These are phyloP conservation scores for Endotrypanum monterogeii DNA, from an alignment of 208 protist genomes.

Conservation along the genomic window DNA sequence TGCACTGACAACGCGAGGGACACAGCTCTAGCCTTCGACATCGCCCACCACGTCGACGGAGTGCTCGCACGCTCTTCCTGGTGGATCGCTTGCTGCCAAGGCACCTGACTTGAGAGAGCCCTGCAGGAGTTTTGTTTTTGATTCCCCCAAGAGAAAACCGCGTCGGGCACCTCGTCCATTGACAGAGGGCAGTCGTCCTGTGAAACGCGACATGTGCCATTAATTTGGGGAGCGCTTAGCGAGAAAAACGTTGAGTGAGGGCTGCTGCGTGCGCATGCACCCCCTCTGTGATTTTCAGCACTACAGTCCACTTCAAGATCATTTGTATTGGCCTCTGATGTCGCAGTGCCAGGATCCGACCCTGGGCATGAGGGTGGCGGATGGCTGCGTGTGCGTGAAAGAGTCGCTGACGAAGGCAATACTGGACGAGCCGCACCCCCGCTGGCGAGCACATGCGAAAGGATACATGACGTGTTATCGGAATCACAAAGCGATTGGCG, in stretches of 20 bases:
- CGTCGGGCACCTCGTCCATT: background rate
- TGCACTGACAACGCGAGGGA: background rate
- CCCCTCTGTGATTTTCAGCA: background rate
- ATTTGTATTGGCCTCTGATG: background rate
- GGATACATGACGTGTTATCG: background rate
- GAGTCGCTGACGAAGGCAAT: background rate
- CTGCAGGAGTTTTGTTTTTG: background rate
- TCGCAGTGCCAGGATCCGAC: background rate
- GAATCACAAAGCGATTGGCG: background rate
- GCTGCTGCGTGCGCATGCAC: background rate
- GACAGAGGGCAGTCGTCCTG: background rate
- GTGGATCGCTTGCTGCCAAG: background rate
- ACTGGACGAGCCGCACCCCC: background rate
- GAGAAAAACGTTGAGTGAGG: slow-evolving; percentile 4
- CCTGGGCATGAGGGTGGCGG: background rate
- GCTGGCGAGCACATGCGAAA: background rate
- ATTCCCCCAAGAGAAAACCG: background rate
- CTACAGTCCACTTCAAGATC: background rate
- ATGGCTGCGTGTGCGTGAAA: background rate
- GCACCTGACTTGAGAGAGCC: background rate
- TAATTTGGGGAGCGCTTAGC: slow-evolving; percentile 7
- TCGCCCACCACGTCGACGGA: background rate
- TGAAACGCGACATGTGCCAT: background rate
- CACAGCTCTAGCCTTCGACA: background rate
- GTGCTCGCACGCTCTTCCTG: background rate